These are phyloP conservation scores for Gossypium anomalum DNA, from an alignment of 345 rosid genomes.

Conservation along the genomic window DNA sequence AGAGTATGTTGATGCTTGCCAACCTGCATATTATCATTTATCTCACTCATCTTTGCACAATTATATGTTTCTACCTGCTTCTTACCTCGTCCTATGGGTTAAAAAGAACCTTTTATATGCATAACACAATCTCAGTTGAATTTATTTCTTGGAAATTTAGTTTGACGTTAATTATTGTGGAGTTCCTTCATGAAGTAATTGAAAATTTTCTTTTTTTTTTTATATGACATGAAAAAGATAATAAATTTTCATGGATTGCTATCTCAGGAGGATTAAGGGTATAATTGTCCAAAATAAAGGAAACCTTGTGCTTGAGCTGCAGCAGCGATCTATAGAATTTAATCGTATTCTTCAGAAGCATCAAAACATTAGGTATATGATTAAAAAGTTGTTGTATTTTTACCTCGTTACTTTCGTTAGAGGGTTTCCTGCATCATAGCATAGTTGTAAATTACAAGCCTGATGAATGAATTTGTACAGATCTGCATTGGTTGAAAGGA, in stretches of 20 bases:
- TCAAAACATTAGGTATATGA: slow-evolving; percentile 58
- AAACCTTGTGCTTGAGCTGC: slow-evolving; percentile 92
- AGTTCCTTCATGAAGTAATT: neutral
- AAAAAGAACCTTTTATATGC: neutral
- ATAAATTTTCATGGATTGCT: slow-evolving; percentile 14
- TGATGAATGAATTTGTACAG: slow-evolving; percentile 43
- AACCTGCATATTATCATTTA: neutral
- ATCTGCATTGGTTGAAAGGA: slow-evolving; percentile 86
- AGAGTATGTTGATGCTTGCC: slow-evolving; percentile 50
- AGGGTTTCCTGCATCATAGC: slow-evolving; percentile 9
- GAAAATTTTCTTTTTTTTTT: slow-evolving; percentile 16
- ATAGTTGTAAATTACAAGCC: slow-evolving; percentile 15
- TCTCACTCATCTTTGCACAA: neutral
- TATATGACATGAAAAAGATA: slow-evolving; percentile 8
- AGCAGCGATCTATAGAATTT: slow-evolving; percentile 95
- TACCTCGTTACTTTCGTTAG: slow-evolving; percentile 2
- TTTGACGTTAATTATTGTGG: neutral
- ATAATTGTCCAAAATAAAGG: slow-evolving; percentile 72
- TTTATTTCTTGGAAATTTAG: neutral
- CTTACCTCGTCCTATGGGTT: neutral
- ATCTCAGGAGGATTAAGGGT: slow-evolving; percentile 72
- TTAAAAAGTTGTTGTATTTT: neutral
- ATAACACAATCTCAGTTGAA: neutral
- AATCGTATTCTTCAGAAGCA: slow-evolving; percentile 84
- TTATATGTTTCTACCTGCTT: neutral